Conservation (phyloP, 1,139 yeast genomes). For the Suhomyces choctaworum region DNA sequence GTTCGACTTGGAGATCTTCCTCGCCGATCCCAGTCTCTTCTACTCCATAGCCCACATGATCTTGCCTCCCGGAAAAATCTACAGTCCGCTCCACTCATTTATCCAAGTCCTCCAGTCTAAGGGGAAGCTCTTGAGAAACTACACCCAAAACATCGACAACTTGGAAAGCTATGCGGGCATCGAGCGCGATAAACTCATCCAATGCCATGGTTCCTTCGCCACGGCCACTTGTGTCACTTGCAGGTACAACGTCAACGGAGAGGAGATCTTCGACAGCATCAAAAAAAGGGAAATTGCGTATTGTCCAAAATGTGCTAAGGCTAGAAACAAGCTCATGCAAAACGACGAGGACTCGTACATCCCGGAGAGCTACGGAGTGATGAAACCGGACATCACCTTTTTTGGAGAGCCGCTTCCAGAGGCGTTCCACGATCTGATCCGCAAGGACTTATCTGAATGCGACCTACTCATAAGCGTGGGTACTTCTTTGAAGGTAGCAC, state of each 20-base stretch:
- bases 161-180: conserved; percentile 85
- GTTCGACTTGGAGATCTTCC: conserved; percentile 73
- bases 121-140: conserved; percentile 79
- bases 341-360: conserved; percentile 31
- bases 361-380: conserved; percentile 67
- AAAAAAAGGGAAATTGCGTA: conserved; percentile 61
- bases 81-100: conserved; percentile 84
- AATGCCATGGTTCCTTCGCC: conserved; percentile 96
- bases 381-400: conserved; percentile 94
- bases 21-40: conserved; percentile 77
- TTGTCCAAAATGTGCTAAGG: conserved; percentile 61
- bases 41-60: conserved; percentile 88
- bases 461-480: conserved; percentile 88
- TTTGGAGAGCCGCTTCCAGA: conserved; percentile 86
- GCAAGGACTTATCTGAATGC: conserved; percentile 57
- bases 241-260: conserved; percentile 66
- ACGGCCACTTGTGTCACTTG: conserved; percentile 88
- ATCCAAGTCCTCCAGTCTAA: conserved; percentile 73
- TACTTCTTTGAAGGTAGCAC: conserved; percentile 92
- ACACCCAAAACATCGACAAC: conserved; percentile 94
- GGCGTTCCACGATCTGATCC: conserved; percentile 64
- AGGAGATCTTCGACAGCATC: conserved; percentile 61
- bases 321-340: conserved; percentile 40
- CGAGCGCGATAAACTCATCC: conserved; percentile 66
- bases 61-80: conserved; percentile 73